phyloP scores from a whole-genome alignment of 164 flowering plant genomes.

The Dillenia turbinata region DNA sequence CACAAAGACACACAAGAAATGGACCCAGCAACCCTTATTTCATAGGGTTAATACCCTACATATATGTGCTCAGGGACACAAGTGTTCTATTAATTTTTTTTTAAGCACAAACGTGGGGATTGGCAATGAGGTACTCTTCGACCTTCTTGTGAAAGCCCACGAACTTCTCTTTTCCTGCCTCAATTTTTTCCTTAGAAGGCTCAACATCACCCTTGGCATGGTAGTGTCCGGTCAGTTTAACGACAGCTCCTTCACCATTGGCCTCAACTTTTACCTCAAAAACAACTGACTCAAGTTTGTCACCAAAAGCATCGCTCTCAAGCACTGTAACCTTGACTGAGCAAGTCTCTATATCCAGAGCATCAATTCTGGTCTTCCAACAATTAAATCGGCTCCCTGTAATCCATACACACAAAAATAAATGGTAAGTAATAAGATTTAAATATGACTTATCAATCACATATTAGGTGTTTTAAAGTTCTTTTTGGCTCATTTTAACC shows the following conservation, averaged over 20 bases:
- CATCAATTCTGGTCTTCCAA: constrained; percentile 1
- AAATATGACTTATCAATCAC: too few relatives aligned
- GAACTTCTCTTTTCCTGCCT: constrained; percentile 4
- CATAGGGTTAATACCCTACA: too few relatives aligned
- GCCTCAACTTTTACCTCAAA: constrained; percentile 2
- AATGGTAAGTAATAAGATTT: too few relatives aligned
- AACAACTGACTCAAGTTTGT: not conserved
- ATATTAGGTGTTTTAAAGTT: too few relatives aligned
- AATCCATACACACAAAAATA: too few relatives aligned
- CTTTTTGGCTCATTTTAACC: too few relatives aligned
- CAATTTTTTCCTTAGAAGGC: constrained; percentile 2
- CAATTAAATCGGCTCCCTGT: not conserved
- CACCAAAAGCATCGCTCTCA: constrained; percentile 2
- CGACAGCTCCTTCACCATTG: not conserved
- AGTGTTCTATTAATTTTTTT: too few relatives aligned
- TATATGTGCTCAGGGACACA: too few relatives aligned
- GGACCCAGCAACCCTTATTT: too few relatives aligned
- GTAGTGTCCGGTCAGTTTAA: not conserved
- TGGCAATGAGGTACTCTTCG: not conserved
- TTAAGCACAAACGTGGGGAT: not conserved
- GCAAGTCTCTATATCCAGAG: not conserved
- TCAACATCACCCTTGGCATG: not conserved
- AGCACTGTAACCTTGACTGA: constrained; percentile 1
- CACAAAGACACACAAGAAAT: too few relatives aligned
- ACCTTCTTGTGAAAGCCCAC: constrained; percentile 3